These are phyloP conservation scores for Metschnikowia santaceciliae DNA, from an alignment of 805 yeast genomes.

Conservation along the genomic window DNA sequence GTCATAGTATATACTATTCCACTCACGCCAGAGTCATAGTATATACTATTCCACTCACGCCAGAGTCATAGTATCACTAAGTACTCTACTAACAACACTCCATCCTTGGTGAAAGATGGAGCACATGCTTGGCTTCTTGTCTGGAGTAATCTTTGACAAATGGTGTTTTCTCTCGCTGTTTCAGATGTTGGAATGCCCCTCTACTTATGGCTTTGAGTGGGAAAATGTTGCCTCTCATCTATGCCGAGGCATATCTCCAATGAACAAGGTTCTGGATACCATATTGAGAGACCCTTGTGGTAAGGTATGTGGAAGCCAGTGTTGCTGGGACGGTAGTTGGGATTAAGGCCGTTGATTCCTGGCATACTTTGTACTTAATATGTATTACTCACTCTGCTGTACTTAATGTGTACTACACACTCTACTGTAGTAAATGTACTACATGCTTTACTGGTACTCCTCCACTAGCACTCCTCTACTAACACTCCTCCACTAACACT, in stretches of 20 bases:
- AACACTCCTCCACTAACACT: no score
- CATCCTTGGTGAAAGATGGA: constrained; percentile 69
- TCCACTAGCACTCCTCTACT: no score
- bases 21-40: no score
- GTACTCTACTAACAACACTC: constrained; percentile 32
- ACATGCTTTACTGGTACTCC: no score
- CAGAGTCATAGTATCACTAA: no score
- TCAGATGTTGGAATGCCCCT: constrained; percentile 84
- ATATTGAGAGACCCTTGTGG: constrained; percentile 82
- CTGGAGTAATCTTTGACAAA: constrained; percentile 84
- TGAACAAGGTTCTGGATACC: constrained; percentile 82
- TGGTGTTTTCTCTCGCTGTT: constrained; percentile 81
- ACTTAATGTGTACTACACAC: no score
- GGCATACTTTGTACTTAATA: no score
- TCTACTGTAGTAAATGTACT: no score
- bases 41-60: no score
- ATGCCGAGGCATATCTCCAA: constrained; percentile 90
- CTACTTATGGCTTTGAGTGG: constrained; percentile 78
- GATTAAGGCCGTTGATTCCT: constrained; percentile 55
- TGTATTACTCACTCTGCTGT: no score
- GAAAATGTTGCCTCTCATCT: constrained; percentile 71
- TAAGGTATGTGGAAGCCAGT: constrained; percentile 64
- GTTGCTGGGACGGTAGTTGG: constrained; percentile 71
- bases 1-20: no score
- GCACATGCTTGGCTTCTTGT: constrained; percentile 81